Base-by-base conservation (phyloP, 1,284 basidiomycete genomes). In the Ceratorhiza oryzae-sativae region DNA sequence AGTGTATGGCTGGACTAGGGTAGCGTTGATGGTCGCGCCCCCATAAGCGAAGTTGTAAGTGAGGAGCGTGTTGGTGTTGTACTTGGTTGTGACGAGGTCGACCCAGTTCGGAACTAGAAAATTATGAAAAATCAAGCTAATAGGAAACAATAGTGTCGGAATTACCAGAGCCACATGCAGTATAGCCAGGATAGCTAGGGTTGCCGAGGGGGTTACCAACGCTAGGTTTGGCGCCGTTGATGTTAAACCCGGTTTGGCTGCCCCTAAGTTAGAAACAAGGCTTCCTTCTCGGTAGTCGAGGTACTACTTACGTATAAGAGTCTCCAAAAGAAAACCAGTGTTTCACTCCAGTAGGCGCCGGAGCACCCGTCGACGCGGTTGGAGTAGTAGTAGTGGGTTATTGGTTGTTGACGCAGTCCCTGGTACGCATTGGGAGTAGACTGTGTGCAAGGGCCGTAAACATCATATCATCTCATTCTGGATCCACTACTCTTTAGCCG, bases 321-420 rank as follows among this genome's bases (percentile, higher is more conserved):
- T 74, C 73, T 41, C 73, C 73, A 53, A 74, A 74, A 2, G 65
- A 73, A 65, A 74, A 74, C 73, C 73, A 74, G 53, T 74, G 73
- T 20, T 73, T 71, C 32, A 56, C 55, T 8, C 60, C 53, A 20
- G 60, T 45, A 13, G 67, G 32, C 3, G 67, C 41, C 12, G 58
- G 18, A 6, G 36, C 13, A 20, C 63, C n/a, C 2, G 70, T 49
- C 6, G 72, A 62, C 12, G 68, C 49, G 46, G 62, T 56, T 2
- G 56, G 60, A 4, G 68, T 65, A n/a, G n/a, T n/a, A n/a, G n/a
- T n/a, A n/a, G n/a, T n/a, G n/a, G n/a, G n/a, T n/a, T n/a, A n/a
- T n/a, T n/a, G n/a, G n/a, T n/a, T n/a, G n/a, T n/a, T n/a, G n/a
- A n/a, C n/a, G n/a, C n/a, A n/a, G n/a, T n/a, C n/a, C n/a, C n/a